Conservation (phyloP, 2,329 filamentous ascomycete species). For the Fusarium floridanum region DNA sequence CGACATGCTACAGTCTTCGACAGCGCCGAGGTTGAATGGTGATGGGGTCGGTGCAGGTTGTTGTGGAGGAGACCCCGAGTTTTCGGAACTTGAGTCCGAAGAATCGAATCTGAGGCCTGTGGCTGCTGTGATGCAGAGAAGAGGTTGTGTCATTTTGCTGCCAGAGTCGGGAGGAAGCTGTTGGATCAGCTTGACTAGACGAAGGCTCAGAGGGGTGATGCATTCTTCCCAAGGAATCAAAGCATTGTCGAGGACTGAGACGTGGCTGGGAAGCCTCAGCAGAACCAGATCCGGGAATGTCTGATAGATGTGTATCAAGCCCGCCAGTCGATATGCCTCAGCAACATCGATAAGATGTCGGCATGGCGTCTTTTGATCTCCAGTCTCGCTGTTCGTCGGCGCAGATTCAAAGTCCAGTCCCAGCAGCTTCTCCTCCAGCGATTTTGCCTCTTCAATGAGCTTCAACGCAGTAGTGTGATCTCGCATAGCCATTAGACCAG, state of each 20-base stretch:
- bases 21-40: neutral
- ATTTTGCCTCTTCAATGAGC: conserved; percentile 50
- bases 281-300: conserved; percentile 53
- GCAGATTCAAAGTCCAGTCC: conserved; percentile 44
- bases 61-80: neutral
- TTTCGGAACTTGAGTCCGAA: rapidly evolving
- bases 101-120: conserved; percentile 46
- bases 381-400: conserved; percentile 41
- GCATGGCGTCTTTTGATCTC: conserved; percentile 45
- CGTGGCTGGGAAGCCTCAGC: conserved; percentile 43
- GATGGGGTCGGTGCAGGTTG: neutral
- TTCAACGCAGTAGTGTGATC: conserved; percentile 34
- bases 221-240: conserved; percentile 50
- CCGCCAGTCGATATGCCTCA: conserved; percentile 54
- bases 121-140: conserved; percentile 52
- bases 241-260: neutral
- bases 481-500: conserved; percentile 20
- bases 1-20: conserved; percentile 29
- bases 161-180: conserved; percentile 50
- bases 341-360: conserved; percentile 52
- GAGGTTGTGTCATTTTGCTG: conserved; percentile 51
- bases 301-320: conserved; percentile 56
- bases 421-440: conserved; percentile 50
- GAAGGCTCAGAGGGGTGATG: conserved; percentile 48
- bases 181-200: conserved; percentile 47